These are phyloP conservation scores for Plantago elongata DNA, from an alignment of 257 asterid species.

Conservation along the genomic window DNA sequence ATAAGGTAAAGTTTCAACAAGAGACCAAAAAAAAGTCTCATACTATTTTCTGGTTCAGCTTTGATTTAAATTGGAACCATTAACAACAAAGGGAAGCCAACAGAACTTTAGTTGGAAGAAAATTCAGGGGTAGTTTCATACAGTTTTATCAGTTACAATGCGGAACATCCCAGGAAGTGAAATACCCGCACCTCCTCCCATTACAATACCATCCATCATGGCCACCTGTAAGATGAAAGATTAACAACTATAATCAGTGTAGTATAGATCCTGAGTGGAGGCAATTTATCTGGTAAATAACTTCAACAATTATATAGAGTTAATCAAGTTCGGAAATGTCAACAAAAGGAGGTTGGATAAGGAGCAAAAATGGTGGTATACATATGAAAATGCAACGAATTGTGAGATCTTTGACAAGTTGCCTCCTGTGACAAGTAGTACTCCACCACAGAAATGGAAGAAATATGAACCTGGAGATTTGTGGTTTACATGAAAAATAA, in stretches of 20 bases:
- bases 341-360: neutral
- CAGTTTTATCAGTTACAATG: constrained; percentile 92
- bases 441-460: too few species aligned
- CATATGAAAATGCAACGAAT: too few species aligned
- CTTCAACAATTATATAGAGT: neutral
- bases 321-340: neutral
- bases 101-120: constrained; percentile 15
- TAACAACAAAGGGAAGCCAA: too few species aligned
- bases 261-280: constrained; percentile 14
- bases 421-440: too few species aligned
- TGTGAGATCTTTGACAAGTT: too few species aligned
- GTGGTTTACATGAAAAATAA: too few species aligned
- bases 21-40: neutral
- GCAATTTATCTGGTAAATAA: constrained; percentile 9
- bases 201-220: constrained; percentile 80
- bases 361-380: neutral
- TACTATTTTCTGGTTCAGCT: too few species aligned
- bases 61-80: too few species aligned
- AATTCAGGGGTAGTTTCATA: constrained; percentile 46
- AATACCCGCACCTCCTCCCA: constrained; percentile 98
- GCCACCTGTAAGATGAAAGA: constrained; percentile 60
- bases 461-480: too few species aligned
- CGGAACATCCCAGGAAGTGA: constrained; percentile 97
- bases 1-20: too few species aligned
- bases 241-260: neutral